Evolutionary conservation across 2,329 filamentous ascomycete species (phyloP), one percentile per base, ranked within the genome.

Genomic region (Sarocladium oryzae): DNA sequence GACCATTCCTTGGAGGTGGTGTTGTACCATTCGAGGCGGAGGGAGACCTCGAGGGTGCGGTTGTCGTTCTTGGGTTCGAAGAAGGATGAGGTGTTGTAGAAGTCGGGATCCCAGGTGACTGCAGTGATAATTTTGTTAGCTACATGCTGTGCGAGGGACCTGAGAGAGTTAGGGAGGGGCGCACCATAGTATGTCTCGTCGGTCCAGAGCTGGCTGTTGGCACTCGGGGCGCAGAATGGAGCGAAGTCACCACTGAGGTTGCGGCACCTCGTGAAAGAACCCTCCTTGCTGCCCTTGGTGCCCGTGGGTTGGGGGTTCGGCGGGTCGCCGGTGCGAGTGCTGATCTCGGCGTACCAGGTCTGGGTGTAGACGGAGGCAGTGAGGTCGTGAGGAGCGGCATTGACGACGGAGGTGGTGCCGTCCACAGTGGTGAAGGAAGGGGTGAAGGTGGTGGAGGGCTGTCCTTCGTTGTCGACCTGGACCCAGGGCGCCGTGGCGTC

Each of bases 91-190:
- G 66, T 69, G 21, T 66, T 66, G 57, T 71, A 80, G 63, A 68
- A 76, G 49, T 70, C 64, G 21, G 77, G 67, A 56, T 82, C 77
- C 78, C 78, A 82, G 24, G 76, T 79, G 51, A 82, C 78, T 81
- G 43, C 7, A n/a, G n/a, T n/a, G n/a, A n/a, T n/a, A n/a, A n/a
- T n/a, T n/a, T n/a, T n/a, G n/a, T n/a, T n/a, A n/a, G n/a, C n/a
- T n/a, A n/a, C n/a, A n/a, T n/a, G n/a, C n/a, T n/a, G n/a, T n/a
- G n/a, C n/a, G n/a, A n/a, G n/a, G n/a, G n/a, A n/a, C n/a, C n/a
- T n/a, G n/a, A n/a, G n/a, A n/a, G n/a, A n/a, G n/a, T n/a, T n/a
- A n/a, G n/a, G n/a, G n/a, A 20, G n/a, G 38, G 15, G 32, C 33
- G 2, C 59, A 80, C 77, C 65, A 56, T 79, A 81, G 62, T 81